Base-by-base conservation (phyloP, 345 rosid species). In the Microthlaspi erraticum region DNA sequence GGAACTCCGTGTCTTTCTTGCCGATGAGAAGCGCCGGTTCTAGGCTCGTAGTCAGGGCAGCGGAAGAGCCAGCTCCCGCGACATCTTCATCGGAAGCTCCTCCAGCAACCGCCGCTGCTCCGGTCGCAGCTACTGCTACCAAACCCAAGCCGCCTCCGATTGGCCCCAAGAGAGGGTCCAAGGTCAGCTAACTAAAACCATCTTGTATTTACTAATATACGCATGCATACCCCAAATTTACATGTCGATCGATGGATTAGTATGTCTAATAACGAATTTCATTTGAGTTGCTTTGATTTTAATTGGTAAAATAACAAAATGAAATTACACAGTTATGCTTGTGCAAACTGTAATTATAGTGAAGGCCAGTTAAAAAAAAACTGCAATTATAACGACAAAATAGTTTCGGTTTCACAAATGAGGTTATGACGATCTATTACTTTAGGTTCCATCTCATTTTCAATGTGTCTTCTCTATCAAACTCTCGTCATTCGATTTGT, bases 81-180 rank as follows among this genome's bases (percentile, higher is more conserved):
- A 8, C 89, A 9, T 83, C 89, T 68, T 75, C 79, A 0, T 61
- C 79, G 20, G 60, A 69, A 44, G 46, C 29, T n/a, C 36, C 86
- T 19, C 67, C 85, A 1, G 60, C 85, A 42, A 14, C 86, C 59
- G 42, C 84, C 10, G 74, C 82, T 0, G 59, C 77, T 51, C 72
- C 82, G 8, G 78, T 78, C 19, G 71, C 9, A 13, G 73, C 26
- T 56, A 81, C 79, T 66, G 83, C 91, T 58, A 36, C 81, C 41
- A 88, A 91, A 79, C 81, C 93, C 38, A 87, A 88, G 83, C 96
- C 90, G 7, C 85, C 86, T 13, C 98, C 87, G 3, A 83, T 87
- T 62, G 96, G 96, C 49, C 97, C 98, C 78, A 86, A 93, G 82
- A 93, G 98, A 87, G 98, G 98, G 48, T 48, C 96, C 52, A 90